These are phyloP conservation scores for Penicillium cinerascens DNA, from an alignment of 495 filamentous ascomycete species.

Conservation along the genomic window DNA sequence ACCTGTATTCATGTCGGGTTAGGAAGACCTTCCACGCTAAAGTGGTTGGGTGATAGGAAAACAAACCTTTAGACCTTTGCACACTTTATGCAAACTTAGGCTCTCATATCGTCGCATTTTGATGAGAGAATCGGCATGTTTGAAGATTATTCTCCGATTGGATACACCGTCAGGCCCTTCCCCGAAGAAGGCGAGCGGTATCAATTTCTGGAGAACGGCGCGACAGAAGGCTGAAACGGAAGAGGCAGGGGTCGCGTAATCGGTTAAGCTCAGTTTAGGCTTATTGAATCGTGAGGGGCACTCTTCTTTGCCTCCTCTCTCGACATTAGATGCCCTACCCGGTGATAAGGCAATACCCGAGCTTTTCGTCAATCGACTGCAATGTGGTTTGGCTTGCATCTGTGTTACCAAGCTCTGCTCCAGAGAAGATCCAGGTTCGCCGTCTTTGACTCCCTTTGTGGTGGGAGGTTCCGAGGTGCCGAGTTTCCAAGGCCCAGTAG, in stretches of 20 bases:
- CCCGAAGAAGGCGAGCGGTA: slow-evolving; percentile 78
- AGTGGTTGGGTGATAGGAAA: not conserved
- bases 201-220: slow-evolving; percentile 66
- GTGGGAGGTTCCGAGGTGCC: slow-evolving; percentile 16
- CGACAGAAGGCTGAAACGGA: slow-evolving; percentile 86
- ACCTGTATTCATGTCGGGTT: slow-evolving; percentile 45
- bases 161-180: slow-evolving; percentile 41
- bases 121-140: slow-evolving; percentile 72
- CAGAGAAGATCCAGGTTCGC: slow-evolving; percentile 12
- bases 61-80: slow-evolving; percentile 70
- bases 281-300: not conserved
- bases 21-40: not conserved
- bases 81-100: slow-evolving; percentile 72
- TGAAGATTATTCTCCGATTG: slow-evolving; percentile 60
- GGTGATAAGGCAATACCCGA: too few species aligned
- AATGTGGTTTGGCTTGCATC: slow-evolving; percentile 2
- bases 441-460: not conserved
- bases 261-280: slow-evolving; percentile 49
- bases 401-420: slow-evolving; percentile 33
- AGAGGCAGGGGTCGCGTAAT: slow-evolving; percentile 65
- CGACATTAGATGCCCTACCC: not conserved
- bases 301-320: not conserved
- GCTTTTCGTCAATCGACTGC: not conserved
- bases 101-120: slow-evolving; percentile 75
- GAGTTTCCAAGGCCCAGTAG: slow-evolving; percentile 30